Evolutionary conservation across 345 rosid species (phyloP), one percentile per base, ranked within the genome.

Genomic region (Kernera saxatilis): DNA sequence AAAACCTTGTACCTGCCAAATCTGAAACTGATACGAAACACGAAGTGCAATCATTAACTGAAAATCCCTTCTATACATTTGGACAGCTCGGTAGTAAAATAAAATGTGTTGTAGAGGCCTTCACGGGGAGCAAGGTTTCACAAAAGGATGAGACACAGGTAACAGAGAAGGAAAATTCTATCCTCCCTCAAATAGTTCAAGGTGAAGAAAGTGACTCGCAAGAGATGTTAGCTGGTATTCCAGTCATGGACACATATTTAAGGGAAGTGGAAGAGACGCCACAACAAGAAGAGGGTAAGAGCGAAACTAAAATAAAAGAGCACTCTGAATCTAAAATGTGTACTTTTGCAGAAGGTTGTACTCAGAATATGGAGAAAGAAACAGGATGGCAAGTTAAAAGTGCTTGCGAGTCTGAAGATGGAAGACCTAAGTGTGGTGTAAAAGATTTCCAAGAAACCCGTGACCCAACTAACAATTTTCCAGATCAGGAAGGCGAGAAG

Each of bases 401-500:
- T 26, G 13, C 52, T 45, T 54, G 75, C 13, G 54, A 69, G 17
- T 14, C 60, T 6, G 64, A 62, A 54, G 65, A 26, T 76, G 74
- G 26, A n/a, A n/a, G n/a, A 62, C 64, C 74, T 51, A 44, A 37
- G 26, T 41, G 57, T 62, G 70, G 41, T 36, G 50, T 33, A 51
- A 36, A 33, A 41, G 70, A 61, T 60, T 22, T 51, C 75, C 60
- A 53, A 19, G 65, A 77, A 18, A 49, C 53, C 45, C 15, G 49
- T 54, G 73, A 73, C 72, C 74, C 77, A 45, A 63, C 63, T 60
- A 39, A 46, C 74, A 78, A 23, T 78, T 39, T 60, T 59, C 63
- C 49, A 54, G 70, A 74, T 68, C 79, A 19, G 66, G 84, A 77
- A 75, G 84, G 76, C 70, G 76, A 75, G 54, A 54, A 46, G 46